These are phyloP conservation scores for Peronosclerospora sorghi DNA, from an alignment of 352 stramenopile genomes.

Conservation along the genomic window DNA sequence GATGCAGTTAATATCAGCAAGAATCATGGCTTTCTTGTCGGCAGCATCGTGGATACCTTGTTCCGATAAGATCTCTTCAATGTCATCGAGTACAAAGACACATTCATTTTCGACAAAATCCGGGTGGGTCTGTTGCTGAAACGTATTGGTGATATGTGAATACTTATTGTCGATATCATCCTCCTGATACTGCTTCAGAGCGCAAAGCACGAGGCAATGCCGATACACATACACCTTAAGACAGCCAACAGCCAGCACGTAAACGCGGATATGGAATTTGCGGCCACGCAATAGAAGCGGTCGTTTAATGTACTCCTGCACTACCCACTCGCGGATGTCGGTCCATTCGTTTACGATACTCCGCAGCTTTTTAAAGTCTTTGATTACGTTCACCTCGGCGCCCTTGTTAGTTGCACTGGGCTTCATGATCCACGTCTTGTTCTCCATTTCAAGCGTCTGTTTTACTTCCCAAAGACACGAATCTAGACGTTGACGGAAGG, in stretches of 20 bases:
- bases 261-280: constrained; percentile 71
- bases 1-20: constrained; percentile 46
- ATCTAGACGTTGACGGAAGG: constrained; percentile 43
- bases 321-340: constrained; percentile 58
- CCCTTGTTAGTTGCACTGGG: constrained; percentile 67
- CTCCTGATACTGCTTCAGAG: constrained; percentile 35
- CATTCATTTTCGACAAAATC: constrained; percentile 63
- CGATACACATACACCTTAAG: constrained; percentile 66
- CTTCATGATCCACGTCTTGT: constrained; percentile 63
- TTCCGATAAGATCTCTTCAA: constrained; percentile 39
- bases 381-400: constrained; percentile 52
- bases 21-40: constrained; percentile 41
- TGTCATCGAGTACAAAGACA: constrained; percentile 44
- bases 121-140: constrained; percentile 56
- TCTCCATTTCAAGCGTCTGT: constrained; percentile 30
- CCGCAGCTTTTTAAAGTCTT: constrained; percentile 47
- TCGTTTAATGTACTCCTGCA: constrained; percentile 45
- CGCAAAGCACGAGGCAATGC: constrained; percentile 46
- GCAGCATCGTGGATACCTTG: constrained; percentile 26
- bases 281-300: constrained; percentile 42
- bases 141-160: constrained; percentile 73
- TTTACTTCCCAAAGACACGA: constrained; percentile 47
- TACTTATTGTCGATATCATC: constrained; percentile 42
- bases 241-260: constrained; percentile 39
- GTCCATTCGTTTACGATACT: constrained; percentile 51